These are phyloP conservation scores for Gossypium australe DNA, from an alignment of 345 rosid genomes.

Conservation along the genomic window DNA sequence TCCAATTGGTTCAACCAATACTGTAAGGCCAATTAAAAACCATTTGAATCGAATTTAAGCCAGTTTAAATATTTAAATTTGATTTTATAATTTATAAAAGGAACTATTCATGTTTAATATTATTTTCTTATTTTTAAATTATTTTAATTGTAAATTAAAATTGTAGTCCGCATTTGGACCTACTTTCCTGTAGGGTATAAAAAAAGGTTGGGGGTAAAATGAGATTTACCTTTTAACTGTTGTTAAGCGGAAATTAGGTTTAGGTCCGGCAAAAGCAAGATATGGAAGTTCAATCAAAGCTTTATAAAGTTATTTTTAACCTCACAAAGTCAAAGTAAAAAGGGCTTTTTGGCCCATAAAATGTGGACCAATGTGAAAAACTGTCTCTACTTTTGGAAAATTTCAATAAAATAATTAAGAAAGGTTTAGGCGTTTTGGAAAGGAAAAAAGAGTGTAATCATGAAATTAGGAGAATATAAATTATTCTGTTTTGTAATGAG, in stretches of 20 bases:
- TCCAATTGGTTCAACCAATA: too few species aligned
- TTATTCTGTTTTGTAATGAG: constrained; percentile 18
- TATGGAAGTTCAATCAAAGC: constrained; percentile 1
- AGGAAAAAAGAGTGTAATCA: constrained; percentile 14
- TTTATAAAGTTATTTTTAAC: background rate
- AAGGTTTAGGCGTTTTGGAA: constrained; percentile 2
- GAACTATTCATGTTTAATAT: too few species aligned
- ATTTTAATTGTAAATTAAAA: too few species aligned
- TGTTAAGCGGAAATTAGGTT: background rate
- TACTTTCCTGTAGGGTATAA: background rate
- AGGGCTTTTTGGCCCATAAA: background rate
- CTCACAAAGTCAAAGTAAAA: background rate
- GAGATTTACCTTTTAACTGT: background rate
- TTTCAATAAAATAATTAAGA: background rate
- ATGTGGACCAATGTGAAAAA: background rate
- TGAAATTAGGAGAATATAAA: constrained; percentile 17
- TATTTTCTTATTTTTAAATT: too few species aligned
- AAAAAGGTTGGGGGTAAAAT: background rate
- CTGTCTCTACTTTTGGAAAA: background rate
- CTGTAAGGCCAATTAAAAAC: too few species aligned
- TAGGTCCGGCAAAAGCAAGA: constrained; percentile 5
- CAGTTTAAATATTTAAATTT: too few species aligned
- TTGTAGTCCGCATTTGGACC: background rate
- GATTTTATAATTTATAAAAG: too few species aligned
- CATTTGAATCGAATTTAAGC: too few species aligned